Evolutionary conservation across 2,329 filamentous ascomycete species (phyloP), one percentile per base, ranked within the genome.

Genomic region (Paraphaeosphaeria minitans): DNA sequence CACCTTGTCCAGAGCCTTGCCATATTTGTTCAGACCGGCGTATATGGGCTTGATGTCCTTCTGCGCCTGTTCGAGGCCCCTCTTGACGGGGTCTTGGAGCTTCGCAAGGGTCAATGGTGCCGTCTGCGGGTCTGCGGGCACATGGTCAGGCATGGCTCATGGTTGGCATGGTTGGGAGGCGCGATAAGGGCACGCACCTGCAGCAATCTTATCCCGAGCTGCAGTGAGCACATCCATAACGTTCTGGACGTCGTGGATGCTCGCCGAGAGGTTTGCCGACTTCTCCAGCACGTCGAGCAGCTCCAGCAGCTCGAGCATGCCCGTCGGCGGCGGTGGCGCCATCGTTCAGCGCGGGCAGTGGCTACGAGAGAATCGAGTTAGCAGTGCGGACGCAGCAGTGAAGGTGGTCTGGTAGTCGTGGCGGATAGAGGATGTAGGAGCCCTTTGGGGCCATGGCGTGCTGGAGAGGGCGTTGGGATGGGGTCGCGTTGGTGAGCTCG

Each of bases 1-100:
- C 76, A 91, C 91, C 82, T 89, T 92, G 75, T 97, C 92, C 31
- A 99, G 81, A 6, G 91, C 87, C 74, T 93, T 97, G 66, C 88
- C 88, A 76, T 96, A 96, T 65, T 89, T 89, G 75, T 89, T 92
- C 58, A 96, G 88, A 2, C 89, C 88, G 63, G 89, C 89, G 67
- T 96, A 90, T 2, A 95, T 88, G 56, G 92, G 90, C 75, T 92
- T 95, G 51, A 98, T 80, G 69, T 92, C 89, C 54, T 90, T 87
- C 66, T 90, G 94, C 41, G 96, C 87, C 37, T 86, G 84, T 41
- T 96, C 92, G 60, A 98, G 89, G 1, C 89, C 87, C 53, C 89
- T 83, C 71, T 93, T 95, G 57, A 97, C 83, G 0, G 93, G 91
- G 63, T 90, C 93, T 74, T 97, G 93, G 19, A 97, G 85, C 73